phyloP scores from a whole-genome alignment of 192 early-diverging fungal genomes.

The Podila minutissima region DNA sequence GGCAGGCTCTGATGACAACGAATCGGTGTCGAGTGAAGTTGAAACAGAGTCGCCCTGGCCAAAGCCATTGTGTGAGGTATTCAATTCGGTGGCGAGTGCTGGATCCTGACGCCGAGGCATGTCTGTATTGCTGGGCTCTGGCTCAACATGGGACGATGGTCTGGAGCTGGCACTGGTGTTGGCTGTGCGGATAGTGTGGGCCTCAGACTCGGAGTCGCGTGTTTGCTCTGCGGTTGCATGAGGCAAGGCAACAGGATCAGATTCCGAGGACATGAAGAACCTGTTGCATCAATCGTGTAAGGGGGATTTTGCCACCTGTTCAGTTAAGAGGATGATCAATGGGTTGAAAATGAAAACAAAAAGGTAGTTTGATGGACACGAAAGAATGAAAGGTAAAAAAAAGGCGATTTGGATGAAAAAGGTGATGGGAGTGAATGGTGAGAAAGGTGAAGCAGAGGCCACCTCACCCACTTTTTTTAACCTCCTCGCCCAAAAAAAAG shows the following conservation, averaged over 20 bases:
- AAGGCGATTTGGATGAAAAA: neutral
- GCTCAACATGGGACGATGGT: neutral
- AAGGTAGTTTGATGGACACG: no score
- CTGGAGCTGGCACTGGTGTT: neutral
- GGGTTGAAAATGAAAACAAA: no score
- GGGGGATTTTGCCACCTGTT: neutral
- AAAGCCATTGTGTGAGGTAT: neutral
- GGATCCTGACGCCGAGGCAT: neutral
- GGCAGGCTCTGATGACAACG: no score
- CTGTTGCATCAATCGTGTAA: neutral
- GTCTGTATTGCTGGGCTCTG: neutral
- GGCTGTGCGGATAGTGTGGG: neutral
- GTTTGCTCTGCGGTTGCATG: conserved; percentile 12
- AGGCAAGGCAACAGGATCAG: conserved; percentile 22
- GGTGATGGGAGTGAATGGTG: neutral
- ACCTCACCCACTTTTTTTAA: no score
- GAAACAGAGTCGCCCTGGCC: no score
- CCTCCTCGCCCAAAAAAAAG: no score
- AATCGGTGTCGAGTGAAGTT: no score
- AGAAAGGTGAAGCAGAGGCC: neutral
- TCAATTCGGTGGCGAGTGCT: conserved; percentile 3
- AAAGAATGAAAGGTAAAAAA: neutral
- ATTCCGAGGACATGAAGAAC: conserved; percentile 43
- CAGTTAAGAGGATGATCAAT: no score
- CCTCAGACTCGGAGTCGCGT: neutral